Base-by-base conservation (phyloP, 1,284 basidiomycete species). In the Ceratobasidium theobromae region DNA sequence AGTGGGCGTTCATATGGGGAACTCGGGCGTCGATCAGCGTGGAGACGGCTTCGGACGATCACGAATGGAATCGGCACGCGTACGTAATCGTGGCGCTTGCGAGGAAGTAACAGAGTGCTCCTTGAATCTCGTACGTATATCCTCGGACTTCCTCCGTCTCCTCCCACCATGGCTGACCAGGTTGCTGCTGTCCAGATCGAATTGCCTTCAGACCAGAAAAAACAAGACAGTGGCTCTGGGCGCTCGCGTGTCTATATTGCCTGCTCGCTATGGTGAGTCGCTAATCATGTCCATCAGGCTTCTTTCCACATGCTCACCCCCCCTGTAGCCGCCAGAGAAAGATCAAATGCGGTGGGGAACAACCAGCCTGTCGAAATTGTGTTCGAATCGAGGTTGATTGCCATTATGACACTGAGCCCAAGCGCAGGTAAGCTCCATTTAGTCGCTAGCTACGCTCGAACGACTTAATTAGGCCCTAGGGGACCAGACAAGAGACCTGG, bases 331-430 rank as follows among this genome's bases (percentile, higher is more conserved):
- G 58, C 27, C 58, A 62, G 48, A 62, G 58, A 33, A 62, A 62
- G 45, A 62, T 62, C 58, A 62, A 62, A 46, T 62, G 58, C 33
- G 58, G 58, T 33, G 58, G 58, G 16, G 58, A 62, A 52, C 58
- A 62, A 38, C 58, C 58, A 38, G 45, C 48, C 25, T 62, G 58
- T 62, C 58, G 58, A 62, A 62, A 62, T 16, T 62, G 58, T 21
- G 45, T n/a, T 21, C 58, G 58, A 25, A 33, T 23, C 14, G 58
- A 62, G 32, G 30, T 62, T 35, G 45, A 38, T 30, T 62, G 58
- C 51, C 58, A 52, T 30, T 62, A 62, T 30, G 58, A 62, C 30
- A 3, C 48, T 6, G 58, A 62, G 25, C 58, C 58, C 35, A 62
- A 62, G 46, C 58, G 58, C 46, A 49, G 58, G 58, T 62, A 32